phyloP scores from a whole-genome alignment of 169 alveolate species.

The Cryptosporidium baileyi region DNA sequence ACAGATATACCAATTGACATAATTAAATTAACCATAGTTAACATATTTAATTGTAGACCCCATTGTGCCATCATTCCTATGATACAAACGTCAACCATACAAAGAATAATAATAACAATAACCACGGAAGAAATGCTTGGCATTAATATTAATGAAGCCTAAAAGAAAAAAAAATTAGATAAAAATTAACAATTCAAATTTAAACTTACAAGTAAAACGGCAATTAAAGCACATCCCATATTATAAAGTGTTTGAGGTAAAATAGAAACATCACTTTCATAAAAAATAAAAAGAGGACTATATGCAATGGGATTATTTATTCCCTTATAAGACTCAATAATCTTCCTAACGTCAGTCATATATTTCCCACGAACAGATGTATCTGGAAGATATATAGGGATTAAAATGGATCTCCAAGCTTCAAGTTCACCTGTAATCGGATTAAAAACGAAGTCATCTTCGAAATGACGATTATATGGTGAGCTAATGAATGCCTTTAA shows the following conservation, averaged over 20 bases:
- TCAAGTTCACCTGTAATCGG: slow-evolving; percentile 45
- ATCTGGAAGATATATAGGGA: slow-evolving; percentile 62
- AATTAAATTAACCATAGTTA: slow-evolving; percentile 83
- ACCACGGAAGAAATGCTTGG: slow-evolving; percentile 76
- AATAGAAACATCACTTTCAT: slow-evolving; percentile 74
- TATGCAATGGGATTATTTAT: slow-evolving; percentile 56
- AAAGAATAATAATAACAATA: slow-evolving; percentile 75
- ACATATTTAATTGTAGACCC: slow-evolving; percentile 82
- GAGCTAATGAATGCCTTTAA: slow-evolving; percentile 62
- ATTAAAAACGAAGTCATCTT: slow-evolving; percentile 65
- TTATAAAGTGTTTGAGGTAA: slow-evolving; percentile 73
- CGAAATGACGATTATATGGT: slow-evolving; percentile 61
- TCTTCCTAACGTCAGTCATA: slow-evolving; percentile 55
- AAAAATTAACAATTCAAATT: slow-evolving; percentile 47
- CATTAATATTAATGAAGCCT: slow-evolving; percentile 78
- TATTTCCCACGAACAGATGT: slow-evolving; percentile 58
- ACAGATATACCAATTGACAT: slow-evolving; percentile 83
- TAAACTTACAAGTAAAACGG: slow-evolving; percentile 74
- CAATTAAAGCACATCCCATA: slow-evolving; percentile 76
- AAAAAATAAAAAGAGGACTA: slow-evolving; percentile 71
- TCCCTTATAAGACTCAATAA: slow-evolving; percentile 15
- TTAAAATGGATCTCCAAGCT: slow-evolving; percentile 65
- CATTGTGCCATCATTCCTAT: slow-evolving; percentile 83
- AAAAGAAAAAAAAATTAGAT: slow-evolving; percentile 33
- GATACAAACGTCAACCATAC: slow-evolving; percentile 78